Conservation (phyloP, 1,284 basidiomycete genomes). For the Tranzscheliella williamsii region DNA sequence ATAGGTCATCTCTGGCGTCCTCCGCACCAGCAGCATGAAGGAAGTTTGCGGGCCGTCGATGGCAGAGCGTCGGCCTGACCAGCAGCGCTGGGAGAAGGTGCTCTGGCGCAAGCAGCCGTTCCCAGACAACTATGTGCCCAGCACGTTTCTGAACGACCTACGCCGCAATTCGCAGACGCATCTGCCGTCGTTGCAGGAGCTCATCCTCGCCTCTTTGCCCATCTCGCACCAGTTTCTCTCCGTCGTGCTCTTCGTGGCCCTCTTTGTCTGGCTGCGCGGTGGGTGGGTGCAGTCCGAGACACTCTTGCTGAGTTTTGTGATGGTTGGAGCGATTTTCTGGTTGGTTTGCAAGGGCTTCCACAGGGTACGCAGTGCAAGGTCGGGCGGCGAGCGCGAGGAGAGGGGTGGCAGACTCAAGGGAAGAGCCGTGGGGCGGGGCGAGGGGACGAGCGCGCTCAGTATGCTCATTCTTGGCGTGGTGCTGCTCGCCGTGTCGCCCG, state of each 20-base stretch:
- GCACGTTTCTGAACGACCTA: slow-evolving; percentile 76
- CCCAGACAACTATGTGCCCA: slow-evolving; percentile 83
- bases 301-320: no score
- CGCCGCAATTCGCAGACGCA: slow-evolving; percentile 41
- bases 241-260: slow-evolving; percentile 37
- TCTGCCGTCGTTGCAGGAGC: slow-evolving; percentile 70
- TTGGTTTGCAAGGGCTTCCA: no score
- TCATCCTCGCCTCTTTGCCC: slow-evolving; percentile 67
- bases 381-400: no score
- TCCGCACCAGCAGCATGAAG: no score
- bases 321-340: not conserved
- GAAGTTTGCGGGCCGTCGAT: no score
- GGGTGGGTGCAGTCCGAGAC: no score
- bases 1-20: no score
- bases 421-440: no score
- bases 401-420: no score
- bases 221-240: slow-evolving; percentile 32
- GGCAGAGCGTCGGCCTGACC: no score
- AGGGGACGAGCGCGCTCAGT: slow-evolving; percentile 11
- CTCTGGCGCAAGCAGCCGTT: slow-evolving; percentile 79
- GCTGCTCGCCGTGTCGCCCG: slow-evolving; percentile 84
- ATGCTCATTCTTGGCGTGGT: slow-evolving; percentile 75
- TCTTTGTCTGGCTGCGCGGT: slow-evolving; percentile 40
- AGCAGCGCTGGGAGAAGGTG: slow-evolving; percentile 68
- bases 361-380: no score